A percentile compares a stretch with the other conserved stretches of the same genome.
These are phyloP conservation scores for Alternaria longipes DNA, from an alignment of 2,329 filamentous ascomycete genomes.

Conservation along the genomic window DNA sequence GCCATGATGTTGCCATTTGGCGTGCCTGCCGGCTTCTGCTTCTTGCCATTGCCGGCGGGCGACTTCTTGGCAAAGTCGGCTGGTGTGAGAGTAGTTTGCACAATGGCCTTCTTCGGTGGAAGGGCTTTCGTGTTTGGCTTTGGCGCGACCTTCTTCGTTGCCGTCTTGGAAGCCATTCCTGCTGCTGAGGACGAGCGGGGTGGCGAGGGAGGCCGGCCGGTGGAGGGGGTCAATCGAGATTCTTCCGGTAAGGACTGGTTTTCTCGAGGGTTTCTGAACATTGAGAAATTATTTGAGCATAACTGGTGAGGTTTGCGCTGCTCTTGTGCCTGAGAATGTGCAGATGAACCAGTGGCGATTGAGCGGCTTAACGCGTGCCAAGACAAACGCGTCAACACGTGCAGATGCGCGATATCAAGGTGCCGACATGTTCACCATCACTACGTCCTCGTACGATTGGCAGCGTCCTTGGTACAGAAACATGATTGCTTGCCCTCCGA, in stretches of 20 bases:
- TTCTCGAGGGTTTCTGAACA: constrained; percentile 66
- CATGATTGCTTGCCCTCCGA: background rate
- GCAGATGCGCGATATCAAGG: background rate
- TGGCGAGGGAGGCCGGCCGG: constrained; percentile 64
- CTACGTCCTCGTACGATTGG: background rate
- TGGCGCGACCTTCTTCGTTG: constrained; percentile 30
- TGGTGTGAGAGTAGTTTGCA: constrained; percentile 48
- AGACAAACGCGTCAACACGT: constrained; percentile 21
- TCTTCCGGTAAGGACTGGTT: constrained; percentile 49
- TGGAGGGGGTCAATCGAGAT: constrained; percentile 54
- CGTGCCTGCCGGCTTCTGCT: constrained; percentile 51
- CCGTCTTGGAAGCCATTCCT: constrained; percentile 36
- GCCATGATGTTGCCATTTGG: constrained; percentile 62
- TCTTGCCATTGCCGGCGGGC: constrained; percentile 45
- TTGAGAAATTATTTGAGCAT: constrained; percentile 30
- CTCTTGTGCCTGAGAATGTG: background rate
- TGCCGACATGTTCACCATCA: background rate
- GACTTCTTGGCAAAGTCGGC: constrained; percentile 44
- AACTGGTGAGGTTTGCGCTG: background rate
- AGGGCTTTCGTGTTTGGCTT: constrained; percentile 25
- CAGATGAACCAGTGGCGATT: constrained; percentile 6
- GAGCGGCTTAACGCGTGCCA: constrained; percentile 10
- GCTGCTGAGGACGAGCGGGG: constrained; percentile 39
- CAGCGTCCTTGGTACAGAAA: background rate
- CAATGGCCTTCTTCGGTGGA: constrained; percentile 33